phyloP scores from a whole-genome alignment of 2,329 filamentous ascomycete genomes.

The Colletotrichum sp. region DNA sequence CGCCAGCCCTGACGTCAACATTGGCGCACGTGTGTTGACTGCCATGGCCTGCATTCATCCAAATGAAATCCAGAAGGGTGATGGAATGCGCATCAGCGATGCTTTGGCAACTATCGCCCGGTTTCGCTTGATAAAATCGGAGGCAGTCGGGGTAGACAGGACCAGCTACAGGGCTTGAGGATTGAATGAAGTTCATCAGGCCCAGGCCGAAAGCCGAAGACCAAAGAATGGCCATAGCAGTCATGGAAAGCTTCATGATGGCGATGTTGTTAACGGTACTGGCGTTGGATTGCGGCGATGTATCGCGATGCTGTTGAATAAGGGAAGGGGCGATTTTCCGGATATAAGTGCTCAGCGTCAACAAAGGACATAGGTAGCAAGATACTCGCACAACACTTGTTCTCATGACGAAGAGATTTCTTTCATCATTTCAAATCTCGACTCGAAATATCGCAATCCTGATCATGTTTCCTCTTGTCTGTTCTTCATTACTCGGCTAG shows the following conservation, averaged over 20 bases:
- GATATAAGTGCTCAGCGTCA: neutral
- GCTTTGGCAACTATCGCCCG: conserved; percentile 16
- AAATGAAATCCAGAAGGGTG: conserved; percentile 29
- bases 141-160: neutral
- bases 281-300: neutral
- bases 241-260: neutral
- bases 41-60: conserved; percentile 24
- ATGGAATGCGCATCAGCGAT: conserved; percentile 29
- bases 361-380: neutral
- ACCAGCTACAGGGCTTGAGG: neutral
- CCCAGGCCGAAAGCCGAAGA: neutral
- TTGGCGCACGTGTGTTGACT: neutral
- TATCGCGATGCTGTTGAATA: neutral
- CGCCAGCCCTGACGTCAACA: neutral
- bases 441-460: neutral
- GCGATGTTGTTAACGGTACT: neutral
- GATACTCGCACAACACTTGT: neutral
- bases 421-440: neutral
- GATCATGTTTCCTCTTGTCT: neutral
- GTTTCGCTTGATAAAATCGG: conserved; percentile 1
- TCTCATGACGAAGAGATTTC: neutral
- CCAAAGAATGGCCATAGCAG: neutral
- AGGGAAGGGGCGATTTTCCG: neutral
- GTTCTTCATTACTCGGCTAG: neutral
- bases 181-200: neutral